Conservation (phyloP, 2,329 filamentous ascomycete genomes). For the Pseudodiploospora longispora region DNA sequence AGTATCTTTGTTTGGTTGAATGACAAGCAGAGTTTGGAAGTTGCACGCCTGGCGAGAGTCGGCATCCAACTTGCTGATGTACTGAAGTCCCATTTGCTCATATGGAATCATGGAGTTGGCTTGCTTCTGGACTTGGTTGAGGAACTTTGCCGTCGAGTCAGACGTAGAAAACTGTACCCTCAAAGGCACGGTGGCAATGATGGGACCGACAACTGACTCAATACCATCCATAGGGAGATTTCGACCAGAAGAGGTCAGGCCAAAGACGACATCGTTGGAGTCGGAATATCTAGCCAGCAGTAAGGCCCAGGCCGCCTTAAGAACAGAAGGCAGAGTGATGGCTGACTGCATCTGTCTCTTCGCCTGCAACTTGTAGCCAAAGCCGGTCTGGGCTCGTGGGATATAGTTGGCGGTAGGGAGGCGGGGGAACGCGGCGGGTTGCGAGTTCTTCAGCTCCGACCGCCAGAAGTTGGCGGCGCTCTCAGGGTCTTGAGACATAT, state of each 20-base stretch:
- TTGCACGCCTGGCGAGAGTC: constrained; percentile 8
- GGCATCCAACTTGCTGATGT: background rate
- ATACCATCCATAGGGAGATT: background rate
- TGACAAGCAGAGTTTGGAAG: constrained; percentile 4
- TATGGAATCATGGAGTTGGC: constrained; percentile 8
- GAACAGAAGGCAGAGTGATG: constrained; percentile 7
- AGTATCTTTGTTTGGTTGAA: background rate
- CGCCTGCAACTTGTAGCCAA: no score
- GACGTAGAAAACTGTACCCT: background rate
- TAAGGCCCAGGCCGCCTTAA: constrained; percentile 4
- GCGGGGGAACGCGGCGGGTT: no score
- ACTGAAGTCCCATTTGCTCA: constrained; percentile 7
- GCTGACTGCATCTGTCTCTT: no score
- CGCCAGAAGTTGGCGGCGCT: no score
- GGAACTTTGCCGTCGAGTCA: constrained; percentile 7
- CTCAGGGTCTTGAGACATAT: no score
- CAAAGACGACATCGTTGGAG: constrained; percentile 1
- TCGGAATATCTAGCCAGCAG: background rate
- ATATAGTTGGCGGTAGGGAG: no score
- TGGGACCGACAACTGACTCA: background rate
- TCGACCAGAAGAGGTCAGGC: background rate
- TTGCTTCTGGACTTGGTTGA: constrained; percentile 14
- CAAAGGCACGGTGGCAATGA: background rate
- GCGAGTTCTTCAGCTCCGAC: no score
- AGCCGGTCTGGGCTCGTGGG: no score